Base-by-base conservation (phyloP, 176 grass and related monocot genomes). In the Dendrocalamus sinicus region DNA sequence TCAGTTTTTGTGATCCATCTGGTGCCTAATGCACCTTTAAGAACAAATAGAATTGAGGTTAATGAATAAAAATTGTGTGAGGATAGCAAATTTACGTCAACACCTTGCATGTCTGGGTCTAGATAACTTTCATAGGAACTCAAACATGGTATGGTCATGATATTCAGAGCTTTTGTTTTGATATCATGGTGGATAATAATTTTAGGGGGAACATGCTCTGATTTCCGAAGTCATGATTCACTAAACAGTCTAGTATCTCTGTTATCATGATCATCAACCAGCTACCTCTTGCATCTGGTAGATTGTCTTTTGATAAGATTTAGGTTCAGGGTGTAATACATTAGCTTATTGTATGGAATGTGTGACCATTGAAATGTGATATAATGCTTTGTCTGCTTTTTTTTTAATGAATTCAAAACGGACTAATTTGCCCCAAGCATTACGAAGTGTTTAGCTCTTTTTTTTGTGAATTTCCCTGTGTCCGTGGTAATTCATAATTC, bases 21-120 rank as follows among this genome's bases (percentile, higher is more conserved):
- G 3, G 53, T 12, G 39, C 40, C 9, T 47, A 66, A 22, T 77
- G 23, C 12, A 64, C 58, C 61, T 78, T 39, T 10, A 0, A 65
- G 44, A 47, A 45, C 41, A 79, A 67, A 40, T 2, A 72, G 2
- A 67, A 60, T 2, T 45, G 11, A 58, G 12, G 57, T 15, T 8
- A 79, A 30, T 30, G 55, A 86, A 16, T 8, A 19, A 51, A 51
- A 39, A 82, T 35, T 24, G 39, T 11, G 39, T 35, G n/a, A 67
- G 12, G 17, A 58, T 26, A 72, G 15, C 41, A 73, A 28, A 30
- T 69, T 51, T 81, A 19, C 59, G 23, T 32, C 20, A 60, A 50
- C 22, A 53, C 37, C 77, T 61, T 85, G 41, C 41, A 70, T 40
- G n/a, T 72, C 46, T 39, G 32, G 28, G n/a, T 83, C 41, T 76